A percentile compares a stretch with the other conserved stretches of the same genome.
Evolutionary conservation across 805 yeast species (phyloP).

Genomic region (Monosporozyma yasuniensis): DNA sequence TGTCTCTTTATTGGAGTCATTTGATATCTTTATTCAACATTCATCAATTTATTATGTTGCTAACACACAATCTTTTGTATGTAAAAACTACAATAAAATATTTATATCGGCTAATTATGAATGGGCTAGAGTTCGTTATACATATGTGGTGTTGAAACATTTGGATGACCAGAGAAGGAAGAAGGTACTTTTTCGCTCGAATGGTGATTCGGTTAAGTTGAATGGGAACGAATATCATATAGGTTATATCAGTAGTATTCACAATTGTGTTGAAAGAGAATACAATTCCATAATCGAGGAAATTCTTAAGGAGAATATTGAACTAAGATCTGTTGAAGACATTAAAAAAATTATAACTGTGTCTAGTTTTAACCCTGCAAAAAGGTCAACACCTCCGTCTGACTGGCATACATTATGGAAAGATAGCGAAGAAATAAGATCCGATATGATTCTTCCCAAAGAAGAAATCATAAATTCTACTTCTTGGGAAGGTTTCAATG

Average conservation of each 20-base stretch:
- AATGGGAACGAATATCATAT: too few relatives aligned
- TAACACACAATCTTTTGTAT: not conserved
- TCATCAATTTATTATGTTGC: not conserved
- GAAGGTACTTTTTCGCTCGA: too few relatives aligned
- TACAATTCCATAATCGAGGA: too few relatives aligned
- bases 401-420: not conserved
- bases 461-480: not conserved
- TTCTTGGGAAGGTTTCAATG: not conserved
- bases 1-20: not conserved
- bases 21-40: not conserved
- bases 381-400: not conserved
- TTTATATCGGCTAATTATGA: not conserved
- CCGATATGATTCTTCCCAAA: not conserved
- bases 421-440: not conserved
- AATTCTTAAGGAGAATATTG: too few relatives aligned
- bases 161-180: too few relatives aligned
- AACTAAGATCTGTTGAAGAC: too few relatives aligned
- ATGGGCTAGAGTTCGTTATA: not conserved
- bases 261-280: too few relatives aligned
- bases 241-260: too few relatives aligned
- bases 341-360: too few relatives aligned
- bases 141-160: too few relatives aligned
- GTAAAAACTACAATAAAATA: not conserved
- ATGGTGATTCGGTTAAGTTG: too few relatives aligned
- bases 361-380: too few relatives aligned